phyloP scores from a whole-genome alignment of 2,329 filamentous ascomycete species.

The Neofusicoccum ribis region DNA sequence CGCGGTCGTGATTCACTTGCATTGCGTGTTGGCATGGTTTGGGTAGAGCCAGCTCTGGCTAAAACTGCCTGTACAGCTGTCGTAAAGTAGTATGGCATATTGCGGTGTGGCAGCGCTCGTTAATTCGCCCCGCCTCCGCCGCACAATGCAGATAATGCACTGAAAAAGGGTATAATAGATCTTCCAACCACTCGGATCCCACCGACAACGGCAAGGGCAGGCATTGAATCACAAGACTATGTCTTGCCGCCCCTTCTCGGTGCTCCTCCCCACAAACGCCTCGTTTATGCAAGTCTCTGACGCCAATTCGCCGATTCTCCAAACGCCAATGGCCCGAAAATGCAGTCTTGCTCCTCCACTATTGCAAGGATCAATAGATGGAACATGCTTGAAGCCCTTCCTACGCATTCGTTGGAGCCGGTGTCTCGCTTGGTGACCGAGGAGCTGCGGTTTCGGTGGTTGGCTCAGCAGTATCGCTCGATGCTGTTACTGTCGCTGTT shows the following conservation, averaged over 20 bases:
- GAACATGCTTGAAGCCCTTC: background rate
- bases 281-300: background rate
- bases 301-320: background rate
- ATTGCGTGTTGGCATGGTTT: too few relatives aligned
- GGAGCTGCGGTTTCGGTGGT: background rate
- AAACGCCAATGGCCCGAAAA: background rate
- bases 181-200: background rate
- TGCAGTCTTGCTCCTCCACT: background rate
- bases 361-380: background rate
- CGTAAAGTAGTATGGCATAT: too few relatives aligned
- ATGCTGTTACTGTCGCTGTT: background rate
- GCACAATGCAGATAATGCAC: background rate
- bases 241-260: background rate
- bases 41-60: too few relatives aligned
- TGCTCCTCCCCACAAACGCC: background rate
- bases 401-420: background rate
- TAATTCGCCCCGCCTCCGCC: background rate
- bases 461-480: background rate
- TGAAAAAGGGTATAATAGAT: background rate
- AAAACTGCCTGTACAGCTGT: too few relatives aligned
- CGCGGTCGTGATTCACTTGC: too few relatives aligned
- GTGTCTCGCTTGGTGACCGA: background rate
- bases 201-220: too few relatives aligned
- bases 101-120: background rate
- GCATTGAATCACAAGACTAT: background rate